Evolutionary conservation across 2,329 filamentous ascomycete species (phyloP), one percentile per base, ranked within the genome.

Genomic region (Apiospora kogelbergensis): DNA sequence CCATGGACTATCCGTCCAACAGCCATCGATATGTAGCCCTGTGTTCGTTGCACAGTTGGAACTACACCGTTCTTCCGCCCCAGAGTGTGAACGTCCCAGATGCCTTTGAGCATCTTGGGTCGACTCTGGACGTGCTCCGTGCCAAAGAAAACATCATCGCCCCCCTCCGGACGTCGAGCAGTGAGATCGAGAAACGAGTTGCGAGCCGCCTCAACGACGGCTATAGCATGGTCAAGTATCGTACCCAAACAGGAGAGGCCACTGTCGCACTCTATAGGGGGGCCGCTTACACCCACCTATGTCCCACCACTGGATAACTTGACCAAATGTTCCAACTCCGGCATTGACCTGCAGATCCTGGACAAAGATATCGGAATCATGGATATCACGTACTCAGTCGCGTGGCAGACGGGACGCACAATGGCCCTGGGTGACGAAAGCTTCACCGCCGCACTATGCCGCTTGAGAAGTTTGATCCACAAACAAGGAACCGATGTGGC

Each of bases 361-460:
- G 83, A 85, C 60, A 67, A 71, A 9, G 45, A 78, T 1, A 5
- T 79, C 0, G 80, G 80, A 0, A 71, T 85, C 6, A 82, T 84
- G 78, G 83, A 85, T 69, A 66, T 84, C 0, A 80, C 80, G 0
- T 85, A 85, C 72, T 79, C 78, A 0, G 67, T 75, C 0, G 84
- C 84, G 0, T 85, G 83, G 84, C 73, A 82, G 37, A 68, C 84
- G 0, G 84, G 84, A 0, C 78, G 77, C 26, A 76, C 76, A 3
- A 65, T 84, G 42, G 84, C 81, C 0, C 70, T 84, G 0, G 78
- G 76, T 0, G 80, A 77, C 67, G 42, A 77, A 44, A 67, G 24
- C 1, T 78, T 74, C 66, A 67, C 67, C 0, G 46, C 70, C 1
- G 70, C 72, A 1, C 42, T 75, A 40, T 65, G 65, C 6, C 68